These are phyloP conservation scores for Platismatia glauca DNA, from an alignment of 495 filamentous ascomycete species.

Conservation along the genomic window DNA sequence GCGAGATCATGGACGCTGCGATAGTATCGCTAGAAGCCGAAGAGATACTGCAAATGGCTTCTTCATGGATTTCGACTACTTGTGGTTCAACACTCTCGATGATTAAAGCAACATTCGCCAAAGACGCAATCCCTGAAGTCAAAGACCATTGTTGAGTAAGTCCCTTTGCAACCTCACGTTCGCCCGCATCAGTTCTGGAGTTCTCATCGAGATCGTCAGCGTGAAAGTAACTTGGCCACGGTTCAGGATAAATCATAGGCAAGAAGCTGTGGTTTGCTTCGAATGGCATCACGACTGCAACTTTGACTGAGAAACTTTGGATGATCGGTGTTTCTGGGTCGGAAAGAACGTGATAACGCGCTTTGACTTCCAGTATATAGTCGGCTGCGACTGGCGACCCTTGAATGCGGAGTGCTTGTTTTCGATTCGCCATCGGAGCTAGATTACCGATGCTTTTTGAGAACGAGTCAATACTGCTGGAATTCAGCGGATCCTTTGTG, in stretches of 20 bases:
- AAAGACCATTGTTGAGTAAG: conserved; percentile 73
- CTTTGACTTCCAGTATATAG: conserved; percentile 61
- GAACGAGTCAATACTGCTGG: neutral
- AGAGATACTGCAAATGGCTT: conserved; percentile 39
- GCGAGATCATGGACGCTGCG: conserved; percentile 37
- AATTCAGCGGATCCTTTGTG: neutral
- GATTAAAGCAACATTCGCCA: conserved; percentile 59
- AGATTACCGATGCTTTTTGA: conserved; percentile 15
- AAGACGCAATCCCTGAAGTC: conserved; percentile 62
- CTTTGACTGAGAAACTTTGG: conserved; percentile 53
- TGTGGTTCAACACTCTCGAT: conserved; percentile 55
- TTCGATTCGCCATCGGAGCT: conserved; percentile 25
- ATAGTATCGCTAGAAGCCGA: conserved; percentile 30
- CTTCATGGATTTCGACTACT: conserved; percentile 47
- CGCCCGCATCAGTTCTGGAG: conserved; percentile 5
- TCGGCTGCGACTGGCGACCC: conserved; percentile 44
- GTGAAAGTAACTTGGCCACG: conserved; percentile 81
- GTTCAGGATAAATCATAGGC: conserved; percentile 62
- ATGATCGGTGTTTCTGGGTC: conserved; percentile 78
- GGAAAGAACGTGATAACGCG: conserved; percentile 66
- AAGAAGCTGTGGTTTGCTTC: conserved; percentile 80
- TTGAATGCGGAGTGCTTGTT: conserved; percentile 40
- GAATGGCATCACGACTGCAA: conserved; percentile 73
- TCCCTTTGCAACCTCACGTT: conserved; percentile 37
- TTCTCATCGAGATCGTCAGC: conserved; percentile 34